A percentile compares a stretch with the other conserved stretches of the same genome.
Evolutionary conservation across 257 asterid species (phyloP).

Genomic region (Linaria vulgaris): DNA sequence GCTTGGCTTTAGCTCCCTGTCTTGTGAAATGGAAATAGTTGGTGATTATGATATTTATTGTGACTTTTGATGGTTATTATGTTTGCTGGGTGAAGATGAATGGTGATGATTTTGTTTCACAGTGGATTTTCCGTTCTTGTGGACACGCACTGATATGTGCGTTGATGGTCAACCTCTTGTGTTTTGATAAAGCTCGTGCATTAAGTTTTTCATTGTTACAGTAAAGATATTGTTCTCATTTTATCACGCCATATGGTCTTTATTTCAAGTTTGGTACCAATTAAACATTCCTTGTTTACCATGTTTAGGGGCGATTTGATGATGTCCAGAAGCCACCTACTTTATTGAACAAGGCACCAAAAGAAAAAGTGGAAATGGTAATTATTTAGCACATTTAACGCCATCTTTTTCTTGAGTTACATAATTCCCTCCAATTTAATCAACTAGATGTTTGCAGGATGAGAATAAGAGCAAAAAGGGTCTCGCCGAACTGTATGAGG

Average conservation of each 20-base stretch:
- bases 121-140: neutral
- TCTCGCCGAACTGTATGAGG: conserved; percentile 93
- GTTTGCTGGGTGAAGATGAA: neutral
- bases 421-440: conserved; percentile 21
- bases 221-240: no score
- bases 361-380: conserved; percentile 80
- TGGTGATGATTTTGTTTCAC: conserved; percentile 6
- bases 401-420: conserved; percentile 16
- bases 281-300: conserved; percentile 18
- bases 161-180: conserved; percentile 6
- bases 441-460: conserved; percentile 55
- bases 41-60: neutral
- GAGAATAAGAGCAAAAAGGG: conserved; percentile 94
- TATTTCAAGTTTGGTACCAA: conserved; percentile 1
- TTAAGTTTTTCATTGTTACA: neutral
- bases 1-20: neutral
- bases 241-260: conserved; percentile 4
- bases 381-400: conserved; percentile 7
- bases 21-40: conserved; percentile 10
- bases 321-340: conserved; percentile 75
- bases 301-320: conserved; percentile 75
- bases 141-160: neutral
- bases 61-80: neutral
- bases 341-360: conserved; percentile 56
- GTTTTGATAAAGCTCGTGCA: neutral